A percentile compares a stretch with the other conserved stretches of the same genome.
phyloP scores from a whole-genome alignment of 2,329 filamentous ascomycete genomes.

The Epichloe uncinata region DNA sequence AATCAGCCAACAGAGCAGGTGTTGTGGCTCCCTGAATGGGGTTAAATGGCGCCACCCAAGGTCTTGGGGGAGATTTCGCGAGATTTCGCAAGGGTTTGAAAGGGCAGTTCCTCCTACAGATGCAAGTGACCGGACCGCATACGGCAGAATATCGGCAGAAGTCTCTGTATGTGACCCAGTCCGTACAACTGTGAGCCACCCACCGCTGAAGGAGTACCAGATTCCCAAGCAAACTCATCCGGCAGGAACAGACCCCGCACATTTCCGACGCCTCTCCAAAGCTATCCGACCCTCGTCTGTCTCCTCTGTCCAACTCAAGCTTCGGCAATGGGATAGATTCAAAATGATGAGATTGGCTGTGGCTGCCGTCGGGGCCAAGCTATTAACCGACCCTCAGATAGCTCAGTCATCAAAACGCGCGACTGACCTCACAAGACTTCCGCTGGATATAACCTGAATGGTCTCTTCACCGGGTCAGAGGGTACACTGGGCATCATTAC shows the following conservation, averaged over 20 bases:
- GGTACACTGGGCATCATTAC: constrained; percentile 60
- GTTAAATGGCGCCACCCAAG: too few species aligned
- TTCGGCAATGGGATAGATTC: not conserved
- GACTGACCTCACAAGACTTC: constrained; percentile 53
- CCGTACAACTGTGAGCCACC: too few species aligned
- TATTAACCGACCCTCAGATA: too few species aligned
- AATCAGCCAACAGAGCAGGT: not conserved
- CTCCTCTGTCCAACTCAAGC: not conserved
- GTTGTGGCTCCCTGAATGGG: not conserved
- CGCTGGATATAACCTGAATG: constrained; percentile 53
- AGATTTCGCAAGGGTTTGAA: too few species aligned
- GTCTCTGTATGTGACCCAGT: too few species aligned
- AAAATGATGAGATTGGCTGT: not conserved
- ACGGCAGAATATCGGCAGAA: too few species aligned
- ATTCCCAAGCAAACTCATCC: too few species aligned
- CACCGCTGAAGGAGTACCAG: constrained; percentile 25
- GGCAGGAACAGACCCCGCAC: constrained; percentile 7
- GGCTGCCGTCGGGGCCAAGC: too few species aligned
- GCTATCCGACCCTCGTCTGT: not conserved
- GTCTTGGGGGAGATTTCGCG: too few species aligned
- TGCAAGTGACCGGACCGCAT: too few species aligned
- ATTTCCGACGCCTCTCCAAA: not conserved
- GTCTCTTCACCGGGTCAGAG: constrained; percentile 56
- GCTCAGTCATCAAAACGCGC: constrained; percentile 52
- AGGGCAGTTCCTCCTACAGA: too few species aligned